phyloP scores from a whole-genome alignment of 805 yeast species.

The Scheffersomyces lignosus region DNA sequence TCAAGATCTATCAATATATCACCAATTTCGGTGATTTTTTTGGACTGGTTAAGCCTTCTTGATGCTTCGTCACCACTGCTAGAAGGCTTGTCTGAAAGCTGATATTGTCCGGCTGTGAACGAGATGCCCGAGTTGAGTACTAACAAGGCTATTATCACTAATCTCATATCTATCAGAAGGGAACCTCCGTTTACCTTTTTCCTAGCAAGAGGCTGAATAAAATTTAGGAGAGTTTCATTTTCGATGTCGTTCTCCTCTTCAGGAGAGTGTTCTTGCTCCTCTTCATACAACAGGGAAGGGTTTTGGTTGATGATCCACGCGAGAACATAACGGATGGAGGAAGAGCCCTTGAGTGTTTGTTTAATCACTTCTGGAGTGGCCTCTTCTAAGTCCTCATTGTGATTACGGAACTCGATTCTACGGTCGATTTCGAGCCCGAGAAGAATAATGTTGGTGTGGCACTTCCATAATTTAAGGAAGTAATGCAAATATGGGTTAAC shows the following conservation, averaged over 20 bases:
- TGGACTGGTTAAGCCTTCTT: conserved; percentile 19
- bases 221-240: conserved; percentile 58
- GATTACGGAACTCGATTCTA: conserved; percentile 31
- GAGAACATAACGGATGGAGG: conserved; percentile 60
- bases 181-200: conserved; percentile 58
- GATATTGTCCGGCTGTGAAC: conserved; percentile 9
- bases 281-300: conserved; percentile 17
- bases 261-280: conserved; percentile 7
- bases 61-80: conserved; percentile 7
- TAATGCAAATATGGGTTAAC: conserved; percentile 63
- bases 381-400: conserved; percentile 16
- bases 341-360: conserved; percentile 53
- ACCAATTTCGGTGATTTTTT: conserved; percentile 42
- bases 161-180: conserved; percentile 55
- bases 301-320: conserved; percentile 61
- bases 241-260: conserved; percentile 50
- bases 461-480: conserved; percentile 64
- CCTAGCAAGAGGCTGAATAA: conserved; percentile 68
- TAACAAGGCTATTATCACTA: conserved; percentile 55
- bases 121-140: conserved; percentile 24
- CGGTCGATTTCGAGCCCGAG: conserved; percentile 57
- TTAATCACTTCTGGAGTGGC: conserved; percentile 35
- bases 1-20: conserved; percentile 56
- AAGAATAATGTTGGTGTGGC: conserved; percentile 57
- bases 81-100: conserved; percentile 2